Base-by-base conservation (phyloP, 73 alveolate species). In the Symbiodinium pilosum region DNA sequence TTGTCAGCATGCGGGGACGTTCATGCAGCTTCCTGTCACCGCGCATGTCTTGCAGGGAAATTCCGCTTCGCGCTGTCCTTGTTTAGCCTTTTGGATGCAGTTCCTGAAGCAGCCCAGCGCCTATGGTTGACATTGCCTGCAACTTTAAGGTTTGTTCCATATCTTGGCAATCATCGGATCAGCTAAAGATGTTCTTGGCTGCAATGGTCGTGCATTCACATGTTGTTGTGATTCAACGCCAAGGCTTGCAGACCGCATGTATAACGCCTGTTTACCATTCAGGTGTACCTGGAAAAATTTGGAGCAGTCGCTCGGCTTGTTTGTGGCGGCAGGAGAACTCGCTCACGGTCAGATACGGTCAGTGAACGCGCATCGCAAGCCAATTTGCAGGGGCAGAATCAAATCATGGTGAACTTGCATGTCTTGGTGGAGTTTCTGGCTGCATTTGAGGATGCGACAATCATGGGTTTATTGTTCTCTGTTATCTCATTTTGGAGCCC, bases 401-500 rank as follows among this genome's bases (percentile, higher is more conserved):
- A n/a, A n/a, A n/a, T n/a, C n/a, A n/a, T n/a, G n/a, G n/a, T n/a
- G n/a, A n/a, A n/a, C n/a, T n/a, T n/a, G n/a, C n/a, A n/a, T n/a
- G n/a, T n/a, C n/a, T n/a, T n/a, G n/a, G n/a, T n/a, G n/a, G n/a
- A n/a, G n/a, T n/a, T n/a, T n/a, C n/a, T n/a, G n/a, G n/a, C n/a
- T n/a, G n/a, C n/a, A n/a, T 47, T 6, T 28, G 81, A 64, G 24
- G 97, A 91, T 71, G 71, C 97, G 47, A 91, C 97, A 30, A 69
- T 69, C 87, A 91, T 91, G 28, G 97, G 97, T 41, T 42, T 52
- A 54, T 77, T 91, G 7, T 91, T 91, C 88, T 91, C 97, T 9
- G 97, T 91, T 16, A 68, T 91, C 77, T 69, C 89, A 2, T 91
- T 91, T 40, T 91, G 97, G 97, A 91, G 97, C 39, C 97, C 97